Conservation (phyloP, 768 basidiomycete species). For the Daedaleopsis nitida region DNA sequence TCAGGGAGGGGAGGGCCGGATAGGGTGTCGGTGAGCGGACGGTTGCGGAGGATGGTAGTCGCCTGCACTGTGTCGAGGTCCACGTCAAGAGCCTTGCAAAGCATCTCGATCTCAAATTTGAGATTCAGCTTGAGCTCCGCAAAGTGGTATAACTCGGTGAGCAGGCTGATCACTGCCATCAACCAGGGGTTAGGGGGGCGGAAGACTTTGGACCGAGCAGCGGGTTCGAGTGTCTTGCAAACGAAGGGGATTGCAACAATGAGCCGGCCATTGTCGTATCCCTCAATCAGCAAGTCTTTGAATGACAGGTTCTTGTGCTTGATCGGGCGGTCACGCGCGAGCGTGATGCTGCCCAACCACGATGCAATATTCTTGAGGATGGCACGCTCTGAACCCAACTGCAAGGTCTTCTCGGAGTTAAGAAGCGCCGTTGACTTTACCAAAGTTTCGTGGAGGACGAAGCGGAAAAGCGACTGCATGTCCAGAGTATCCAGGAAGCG, state of each 20-base stretch:
- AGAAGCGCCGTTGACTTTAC: slow-evolving; percentile 82
- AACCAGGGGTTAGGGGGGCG: slow-evolving; percentile 98
- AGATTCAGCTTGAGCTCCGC: slow-evolving; percentile 95
- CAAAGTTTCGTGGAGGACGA: slow-evolving; percentile 93
- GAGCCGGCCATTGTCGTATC: slow-evolving; percentile 88
- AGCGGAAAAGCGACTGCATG: slow-evolving; percentile 62
- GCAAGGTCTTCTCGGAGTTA: slow-evolving; percentile 89
- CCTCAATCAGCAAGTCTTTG: slow-evolving; percentile 97
- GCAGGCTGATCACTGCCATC: slow-evolving; percentile 89
- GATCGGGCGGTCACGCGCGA: slow-evolving; percentile 92
- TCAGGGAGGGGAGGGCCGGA: slow-evolving; percentile 70
- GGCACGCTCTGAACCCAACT: slow-evolving; percentile 81
- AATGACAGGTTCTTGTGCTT: slow-evolving; percentile 91
- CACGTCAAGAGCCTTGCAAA: slow-evolving; percentile 90
- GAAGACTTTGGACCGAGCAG: slow-evolving; percentile 89
- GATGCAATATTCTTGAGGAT: slow-evolving; percentile 92
- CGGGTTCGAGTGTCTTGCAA: slow-evolving; percentile 94
- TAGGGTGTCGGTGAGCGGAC: slow-evolving; percentile 62
- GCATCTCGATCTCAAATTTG: slow-evolving; percentile 97
- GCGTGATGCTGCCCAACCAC: slow-evolving; percentile 93
- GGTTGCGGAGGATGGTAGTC: slow-evolving; percentile 77
- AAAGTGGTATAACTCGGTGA: slow-evolving; percentile 96
- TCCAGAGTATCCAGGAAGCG: slow-evolving; percentile 89
- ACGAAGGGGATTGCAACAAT: slow-evolving; percentile 97
- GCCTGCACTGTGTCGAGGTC: slow-evolving; percentile 85